Percentiles rank a stretch among this genome's conserved stretches.
Evolutionary conservation across 2,329 filamentous ascomycete genomes (phyloP).

Genomic region (Ophiocordyceps robertsii): DNA sequence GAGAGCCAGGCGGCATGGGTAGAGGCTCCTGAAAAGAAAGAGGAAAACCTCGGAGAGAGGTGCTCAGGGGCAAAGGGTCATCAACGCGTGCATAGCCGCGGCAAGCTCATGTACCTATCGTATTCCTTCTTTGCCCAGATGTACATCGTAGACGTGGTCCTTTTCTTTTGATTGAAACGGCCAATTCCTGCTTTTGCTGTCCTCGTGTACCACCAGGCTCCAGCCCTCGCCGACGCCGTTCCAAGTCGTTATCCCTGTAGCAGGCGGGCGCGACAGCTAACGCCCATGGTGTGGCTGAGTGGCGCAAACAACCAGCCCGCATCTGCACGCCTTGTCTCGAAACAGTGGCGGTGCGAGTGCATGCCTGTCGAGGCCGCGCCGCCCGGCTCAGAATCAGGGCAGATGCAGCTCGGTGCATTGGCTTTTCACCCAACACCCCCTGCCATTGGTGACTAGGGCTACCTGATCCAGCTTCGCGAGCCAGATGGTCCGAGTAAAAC

Average conservation of each 20-base stretch:
- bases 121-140: no score
- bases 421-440: not conserved
- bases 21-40: no score
- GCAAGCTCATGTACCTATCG: no score
- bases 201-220: not conserved
- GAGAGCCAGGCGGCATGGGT: no score
- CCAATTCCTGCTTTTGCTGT: not conserved
- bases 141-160: not conserved
- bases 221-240: not conserved
- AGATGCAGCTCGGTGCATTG: not conserved
- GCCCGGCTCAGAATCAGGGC: not conserved
- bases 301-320: not conserved
- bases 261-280: not conserved
- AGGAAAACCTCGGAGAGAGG: no score
- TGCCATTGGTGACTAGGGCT: not conserved
- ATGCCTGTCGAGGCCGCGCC: slow-evolving; percentile 1
- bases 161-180: not conserved
- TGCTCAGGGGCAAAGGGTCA: no score
- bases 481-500: no score
- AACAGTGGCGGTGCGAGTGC: slow-evolving; percentile 6
- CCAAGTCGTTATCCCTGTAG: not conserved
- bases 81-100: no score
- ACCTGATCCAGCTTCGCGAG: not conserved
- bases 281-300: not conserved
- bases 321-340: not conserved